Percentiles rank a stretch among this genome's conserved stretches.
These are phyloP conservation scores for Myriosclerotinia curreyana DNA, from an alignment of 2,329 filamentous ascomycete species.

Conservation along the genomic window DNA sequence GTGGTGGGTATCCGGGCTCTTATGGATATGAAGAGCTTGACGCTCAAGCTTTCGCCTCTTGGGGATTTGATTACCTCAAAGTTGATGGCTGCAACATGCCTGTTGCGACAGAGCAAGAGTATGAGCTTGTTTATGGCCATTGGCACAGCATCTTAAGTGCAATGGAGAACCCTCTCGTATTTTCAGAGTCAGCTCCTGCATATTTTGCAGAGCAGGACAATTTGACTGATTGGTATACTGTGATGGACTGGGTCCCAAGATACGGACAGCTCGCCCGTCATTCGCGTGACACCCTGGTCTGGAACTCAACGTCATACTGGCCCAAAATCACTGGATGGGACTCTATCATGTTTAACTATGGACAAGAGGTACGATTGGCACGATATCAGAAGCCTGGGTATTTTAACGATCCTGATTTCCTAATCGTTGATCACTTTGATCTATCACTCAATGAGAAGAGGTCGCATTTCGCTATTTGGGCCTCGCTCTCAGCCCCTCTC, in stretches of 20 bases:
- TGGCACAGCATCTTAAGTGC: conserved; percentile 44
- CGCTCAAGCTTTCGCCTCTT: conserved; percentile 51
- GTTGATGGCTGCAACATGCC: conserved; percentile 54
- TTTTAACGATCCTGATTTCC: conserved; percentile 38
- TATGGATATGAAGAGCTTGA: conserved; percentile 57
- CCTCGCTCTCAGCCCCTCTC: conserved; percentile 34
- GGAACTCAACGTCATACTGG: conserved; percentile 33
- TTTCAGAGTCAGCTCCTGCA: conserved; percentile 43
- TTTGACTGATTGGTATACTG: conserved; percentile 44
- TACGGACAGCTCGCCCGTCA: conserved; percentile 42
- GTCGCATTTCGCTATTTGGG: conserved; percentile 37
- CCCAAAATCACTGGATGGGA: conserved; percentile 42
- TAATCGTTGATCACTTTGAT: conserved; percentile 36
- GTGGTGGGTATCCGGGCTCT: conserved; percentile 56
- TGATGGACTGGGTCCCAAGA: conserved; percentile 46
- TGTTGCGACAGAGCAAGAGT: conserved; percentile 40
- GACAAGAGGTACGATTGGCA: conserved; percentile 38
- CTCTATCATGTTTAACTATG: conserved; percentile 49
- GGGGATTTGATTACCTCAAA: conserved; percentile 60
- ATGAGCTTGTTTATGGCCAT: conserved; percentile 42
- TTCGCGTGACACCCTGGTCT: conserved; percentile 38
- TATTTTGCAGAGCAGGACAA: conserved; percentile 50
- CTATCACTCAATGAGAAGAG: conserved; percentile 32
- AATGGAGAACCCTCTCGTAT: conserved; percentile 37
- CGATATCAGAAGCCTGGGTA: conserved; percentile 42